Base-by-base conservation (phyloP, 495 filamentous ascomycete genomes). In the Xylaria palmicola region DNA sequence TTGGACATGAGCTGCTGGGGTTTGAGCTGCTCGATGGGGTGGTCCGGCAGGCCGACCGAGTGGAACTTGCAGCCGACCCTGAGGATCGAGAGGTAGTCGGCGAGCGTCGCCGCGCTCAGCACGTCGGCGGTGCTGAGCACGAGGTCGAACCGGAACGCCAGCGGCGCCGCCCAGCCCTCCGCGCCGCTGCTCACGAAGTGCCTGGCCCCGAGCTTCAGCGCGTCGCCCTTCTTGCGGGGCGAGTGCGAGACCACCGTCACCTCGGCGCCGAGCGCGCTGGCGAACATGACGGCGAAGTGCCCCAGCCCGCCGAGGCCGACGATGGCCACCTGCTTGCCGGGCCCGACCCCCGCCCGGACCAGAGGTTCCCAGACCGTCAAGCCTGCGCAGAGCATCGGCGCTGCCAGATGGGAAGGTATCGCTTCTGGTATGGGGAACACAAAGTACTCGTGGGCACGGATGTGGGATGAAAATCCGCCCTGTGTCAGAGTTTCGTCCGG, bases 301-400 rank as follows among this genome's bases (percentile, higher is more conserved):
- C 89, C 90, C 0, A 93, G 70, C 0, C 90, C 90, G 1, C 90
- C 90, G 37, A 92, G 79, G 61, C 89, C 89, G 9, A 89, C 78
- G 36, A 90, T 80, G 34, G 79, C 89, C 19, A 91, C 85, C 63
- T 85, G 86, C 75, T 90, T 86, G 22, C 88, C 86, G 0, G 87
- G 85, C 0, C 88, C 85, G 24, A 79, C 72, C 20, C 80, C 83
- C 24, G 85, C 79, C 20, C 86, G 79, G 5, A 86, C 82, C 0
- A 93, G 76, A 0, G 90, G 88, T 24, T 81, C 83, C 75, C 85
- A 93, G 1, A 83, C 83, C 1, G 90, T 93, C 32, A 92, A 67
- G 39, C 90, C 90, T 26, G 88, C 89, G 70, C 91, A 95, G 61
- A 93, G 81, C 79, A 92, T 87, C 0, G 91, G 91, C 8, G 88